These are phyloP conservation scores for Terfezia claveryi DNA, from an alignment of 495 filamentous ascomycete species.

Conservation along the genomic window DNA sequence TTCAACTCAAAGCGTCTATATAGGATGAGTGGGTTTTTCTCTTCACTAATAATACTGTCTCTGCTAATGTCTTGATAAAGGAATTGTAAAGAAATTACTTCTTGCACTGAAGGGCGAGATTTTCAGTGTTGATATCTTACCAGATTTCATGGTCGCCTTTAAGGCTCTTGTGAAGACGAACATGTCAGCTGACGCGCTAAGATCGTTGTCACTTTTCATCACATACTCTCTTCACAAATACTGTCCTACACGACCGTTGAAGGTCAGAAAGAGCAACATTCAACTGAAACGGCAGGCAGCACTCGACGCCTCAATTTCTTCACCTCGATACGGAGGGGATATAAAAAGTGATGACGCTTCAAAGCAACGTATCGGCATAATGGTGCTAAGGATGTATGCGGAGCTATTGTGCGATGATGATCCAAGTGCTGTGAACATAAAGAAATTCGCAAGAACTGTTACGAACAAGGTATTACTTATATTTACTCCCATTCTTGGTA, in stretches of 20 bases:
- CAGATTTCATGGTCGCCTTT: slow-evolving; percentile 55
- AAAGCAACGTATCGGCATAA: slow-evolving; percentile 40
- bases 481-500: background rate
- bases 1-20: slow-evolving; percentile 73
- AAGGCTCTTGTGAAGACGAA: slow-evolving; percentile 55
- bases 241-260: slow-evolving; percentile 22
- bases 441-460: slow-evolving; percentile 80
- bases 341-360: slow-evolving; percentile 12
- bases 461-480: slow-evolving; percentile 60
- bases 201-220: slow-evolving; percentile 76
- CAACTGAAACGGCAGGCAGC: slow-evolving; percentile 3
- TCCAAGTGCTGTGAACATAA: slow-evolving; percentile 39
- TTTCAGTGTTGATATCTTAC: slow-evolving; percentile 45
- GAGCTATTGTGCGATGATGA: slow-evolving; percentile 54
- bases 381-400: slow-evolving; percentile 63
- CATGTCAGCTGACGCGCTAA: slow-evolving; percentile 56
- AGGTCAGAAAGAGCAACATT: slow-evolving; percentile 31
- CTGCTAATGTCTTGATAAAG: slow-evolving; percentile 26
- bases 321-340: background rate
- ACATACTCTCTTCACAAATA: slow-evolving; percentile 72
- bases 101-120: slow-evolving; percentile 72
- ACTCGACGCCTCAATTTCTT: background rate
- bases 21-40: slow-evolving; percentile 58
- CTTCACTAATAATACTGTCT: background rate
- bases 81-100: slow-evolving; percentile 69